Percentiles rank a stretch among this genome's conserved stretches.
Evolutionary conservation across 352 stramenopile genomes (phyloP).

Genomic region (Pythium grandisporangium): DNA sequence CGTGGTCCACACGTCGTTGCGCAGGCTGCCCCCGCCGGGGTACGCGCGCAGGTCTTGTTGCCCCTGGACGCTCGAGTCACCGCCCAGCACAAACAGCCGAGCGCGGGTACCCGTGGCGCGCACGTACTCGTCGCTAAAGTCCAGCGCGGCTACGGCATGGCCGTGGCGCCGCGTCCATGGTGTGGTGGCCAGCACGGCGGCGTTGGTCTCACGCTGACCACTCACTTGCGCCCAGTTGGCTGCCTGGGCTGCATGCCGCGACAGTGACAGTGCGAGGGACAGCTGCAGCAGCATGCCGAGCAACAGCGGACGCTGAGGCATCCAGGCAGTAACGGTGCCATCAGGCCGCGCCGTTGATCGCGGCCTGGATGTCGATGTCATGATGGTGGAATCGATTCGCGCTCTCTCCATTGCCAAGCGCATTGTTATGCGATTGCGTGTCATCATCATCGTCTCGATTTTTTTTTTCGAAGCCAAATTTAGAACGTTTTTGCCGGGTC

Average conservation of each 20-base stretch:
- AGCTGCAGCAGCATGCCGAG: neutral
- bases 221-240: slow-evolving; percentile 72
- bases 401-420: too few species aligned
- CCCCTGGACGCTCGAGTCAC: slow-evolving; percentile 59
- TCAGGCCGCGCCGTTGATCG: too few species aligned
- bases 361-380: too few species aligned
- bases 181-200: slow-evolving; percentile 32
- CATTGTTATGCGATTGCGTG: too few species aligned
- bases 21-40: slow-evolving; percentile 43
- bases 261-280: neutral
- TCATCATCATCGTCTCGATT: too few species aligned
- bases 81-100: slow-evolving; percentile 59
- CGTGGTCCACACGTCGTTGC: slow-evolving; percentile 70
- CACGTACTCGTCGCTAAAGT: slow-evolving; percentile 42
- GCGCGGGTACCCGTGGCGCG: slow-evolving; percentile 30
- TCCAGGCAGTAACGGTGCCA: too few species aligned
- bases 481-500: too few species aligned
- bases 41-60: slow-evolving; percentile 64
- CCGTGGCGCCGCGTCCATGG: slow-evolving; percentile 57
- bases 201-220: slow-evolving; percentile 48
- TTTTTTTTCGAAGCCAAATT: too few species aligned
- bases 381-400: too few species aligned
- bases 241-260: neutral
- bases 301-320: too few species aligned
- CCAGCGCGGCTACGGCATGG: slow-evolving; percentile 45